Percentiles rank a stretch among this genome's conserved stretches.
These are phyloP conservation scores for Moricandia moricandioides DNA, from an alignment of 345 rosid genomes.

Conservation along the genomic window DNA sequence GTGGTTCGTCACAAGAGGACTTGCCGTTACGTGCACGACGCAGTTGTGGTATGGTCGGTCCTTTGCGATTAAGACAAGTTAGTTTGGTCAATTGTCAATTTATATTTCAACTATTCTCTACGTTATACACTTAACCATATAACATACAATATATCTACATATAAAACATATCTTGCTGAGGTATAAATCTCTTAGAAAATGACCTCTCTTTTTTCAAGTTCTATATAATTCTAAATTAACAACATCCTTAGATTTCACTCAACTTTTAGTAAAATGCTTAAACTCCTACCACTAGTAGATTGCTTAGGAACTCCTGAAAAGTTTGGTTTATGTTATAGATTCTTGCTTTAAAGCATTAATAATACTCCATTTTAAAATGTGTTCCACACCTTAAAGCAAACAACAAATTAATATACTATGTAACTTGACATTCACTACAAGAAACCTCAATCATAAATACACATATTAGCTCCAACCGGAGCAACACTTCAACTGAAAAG, in stretches of 20 bases:
- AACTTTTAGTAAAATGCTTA: neutral
- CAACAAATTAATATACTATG: neutral
- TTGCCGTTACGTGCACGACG: conserved; percentile 34
- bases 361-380: neutral
- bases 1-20: conserved; percentile 1
- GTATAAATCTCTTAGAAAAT: neutral
- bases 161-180: neutral
- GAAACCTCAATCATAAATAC: conserved; percentile 28
- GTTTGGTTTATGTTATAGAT: conserved; percentile 21
- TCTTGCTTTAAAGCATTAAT: conserved; percentile 33
- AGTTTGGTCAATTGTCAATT: conserved; percentile 14
- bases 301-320: conserved; percentile 5
- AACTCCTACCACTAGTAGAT: neutral
- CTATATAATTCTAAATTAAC: neutral
- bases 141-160: neutral
- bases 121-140: neutral
- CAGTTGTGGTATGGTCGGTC: conserved; percentile 12
- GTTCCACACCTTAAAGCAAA: conserved; percentile 30
- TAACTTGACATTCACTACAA: conserved; percentile 31
- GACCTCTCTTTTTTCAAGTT: neutral
- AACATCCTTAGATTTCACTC: neutral
- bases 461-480: conserved; percentile 10
- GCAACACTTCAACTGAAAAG: neutral
- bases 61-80: conserved; percentile 10
- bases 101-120: conserved; percentile 10